Evolutionary conservation across 345 rosid genomes (phyloP).

Genomic region (Atalantia buxifolia): DNA sequence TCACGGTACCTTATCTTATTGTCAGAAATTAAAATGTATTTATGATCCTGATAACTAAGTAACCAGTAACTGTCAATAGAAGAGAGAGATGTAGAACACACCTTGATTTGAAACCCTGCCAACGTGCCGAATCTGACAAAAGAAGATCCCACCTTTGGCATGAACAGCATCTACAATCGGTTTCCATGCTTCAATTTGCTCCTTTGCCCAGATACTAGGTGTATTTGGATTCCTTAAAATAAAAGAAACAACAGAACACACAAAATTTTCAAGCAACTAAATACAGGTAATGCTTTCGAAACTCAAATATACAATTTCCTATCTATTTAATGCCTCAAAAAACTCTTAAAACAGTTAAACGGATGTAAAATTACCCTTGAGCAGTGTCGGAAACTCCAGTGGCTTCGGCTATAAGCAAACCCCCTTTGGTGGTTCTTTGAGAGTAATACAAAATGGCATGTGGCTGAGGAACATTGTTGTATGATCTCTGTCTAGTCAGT

Average conservation of each 20-base stretch:
- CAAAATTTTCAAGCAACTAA: neutral
- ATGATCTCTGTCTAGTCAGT: conserved; percentile 56
- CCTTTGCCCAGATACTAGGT: conserved; percentile 81
- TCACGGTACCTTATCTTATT: neutral
- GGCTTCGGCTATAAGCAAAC: conserved; percentile 56
- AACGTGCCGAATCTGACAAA: conserved; percentile 73
- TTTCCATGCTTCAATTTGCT: conserved; percentile 86
- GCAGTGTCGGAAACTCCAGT: neutral
- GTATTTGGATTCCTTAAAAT: conserved; percentile 36
- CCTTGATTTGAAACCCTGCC: conserved; percentile 68
- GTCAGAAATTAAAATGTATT: neutral
- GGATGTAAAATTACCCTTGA: neutral
- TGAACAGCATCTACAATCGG: conserved; percentile 84
- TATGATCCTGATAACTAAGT: neutral
- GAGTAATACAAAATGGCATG: conserved; percentile 67
- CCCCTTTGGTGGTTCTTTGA: conserved; percentile 60
- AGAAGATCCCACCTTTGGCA: conserved; percentile 66
- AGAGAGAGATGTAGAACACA: conserved; percentile 6
- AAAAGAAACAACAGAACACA: neutral
- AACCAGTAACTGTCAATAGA: neutral
- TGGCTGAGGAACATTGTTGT: conserved; percentile 56
- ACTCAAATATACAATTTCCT: neutral
- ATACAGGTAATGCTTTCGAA: neutral
- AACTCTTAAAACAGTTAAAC: neutral
- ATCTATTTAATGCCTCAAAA: too few relatives aligned